A percentile compares a stretch with the other conserved stretches of the same genome.
phyloP scores from a whole-genome alignment of 2,329 filamentous ascomycete genomes.

The Pseudodiploospora longispora region DNA sequence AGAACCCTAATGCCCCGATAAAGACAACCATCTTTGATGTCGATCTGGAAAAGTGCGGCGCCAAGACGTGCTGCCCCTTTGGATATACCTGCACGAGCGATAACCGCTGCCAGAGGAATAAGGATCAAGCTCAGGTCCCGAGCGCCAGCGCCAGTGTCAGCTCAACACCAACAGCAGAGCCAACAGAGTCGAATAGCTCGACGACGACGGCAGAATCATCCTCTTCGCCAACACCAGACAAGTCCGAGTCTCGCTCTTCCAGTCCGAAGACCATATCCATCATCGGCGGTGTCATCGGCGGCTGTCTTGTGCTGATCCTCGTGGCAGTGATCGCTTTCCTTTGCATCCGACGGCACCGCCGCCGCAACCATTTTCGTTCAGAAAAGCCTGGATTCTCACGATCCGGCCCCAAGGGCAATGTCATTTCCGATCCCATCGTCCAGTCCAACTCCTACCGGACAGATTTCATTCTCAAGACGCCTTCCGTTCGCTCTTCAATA shows the following conservation, averaged over 20 bases:
- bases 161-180: constrained; percentile 13
- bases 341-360: constrained; percentile 25
- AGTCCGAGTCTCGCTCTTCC: constrained; percentile 3
- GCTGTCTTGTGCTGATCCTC: constrained; percentile 33
- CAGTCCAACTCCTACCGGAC: constrained; percentile 35
- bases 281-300: constrained; percentile 40
- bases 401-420: constrained; percentile 26
- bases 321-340: constrained; percentile 32
- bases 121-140: constrained; percentile 39
- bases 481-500: constrained; percentile 10
- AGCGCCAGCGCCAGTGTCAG: constrained; percentile 17
- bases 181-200: constrained; percentile 14
- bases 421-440: constrained; percentile 51
- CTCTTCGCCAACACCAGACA: background rate
- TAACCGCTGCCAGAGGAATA: constrained; percentile 42
- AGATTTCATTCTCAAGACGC: constrained; percentile 41
- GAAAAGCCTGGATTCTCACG: constrained; percentile 13
- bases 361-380: background rate
- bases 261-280: constrained; percentile 29
- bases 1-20: constrained; percentile 49
- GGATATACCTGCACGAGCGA: constrained; percentile 55
- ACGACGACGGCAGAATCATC: constrained; percentile 7
- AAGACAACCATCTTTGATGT: constrained; percentile 58
- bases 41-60: constrained; percentile 49
- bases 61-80: constrained; percentile 58